Evolutionary conservation across 2,329 filamentous ascomycete species (phyloP), one percentile per base, ranked within the genome.

Genomic region (Botrytis sinoallii): DNA sequence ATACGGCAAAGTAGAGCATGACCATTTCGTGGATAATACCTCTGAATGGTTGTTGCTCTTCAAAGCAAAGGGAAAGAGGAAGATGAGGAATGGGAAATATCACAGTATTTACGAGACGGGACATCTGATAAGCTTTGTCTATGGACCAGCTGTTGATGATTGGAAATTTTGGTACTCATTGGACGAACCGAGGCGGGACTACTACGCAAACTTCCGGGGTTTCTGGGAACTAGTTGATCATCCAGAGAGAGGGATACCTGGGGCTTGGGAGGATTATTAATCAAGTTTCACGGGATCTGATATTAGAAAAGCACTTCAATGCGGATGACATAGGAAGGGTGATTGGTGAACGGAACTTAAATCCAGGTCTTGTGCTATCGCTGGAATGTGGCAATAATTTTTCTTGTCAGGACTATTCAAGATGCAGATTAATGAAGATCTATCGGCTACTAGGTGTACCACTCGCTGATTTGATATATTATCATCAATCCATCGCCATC

Each of bases 261-360:
- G 44, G n/a, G 44, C 59, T 38, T 71, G 70, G 70, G n/a, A 8
- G 52, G 52, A 18, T 3, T 18, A 2, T 57, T 18, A 18, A 4
- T 57, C 0, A 18, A 3, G 0, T 57, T 57, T 32, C 7, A 29
- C 6, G 1, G 18, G n/a, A 29, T 55, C 0, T 32, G 32, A 32
- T 29, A 6, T 1, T 55, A 16, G n/a, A 55, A 8, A 0, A 3
- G 2, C 6, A 29, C 1, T 4, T 18, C n/a, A 57, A 18, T 29
- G n/a, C 16, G 18, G n/a, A 18, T 57, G 52, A 57, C 18, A 18
- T 18, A 18, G 52, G 3, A 4, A 57, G 0, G 0, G 0, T 18
- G 14, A 3, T 29, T 57, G n/a, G n/a, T 32, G 3, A 2, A 57
- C 0, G n/a, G 0, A 7, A n/a, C 14, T 57, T 18, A 18, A 8